Evolutionary conservation across 2,329 filamentous ascomycete species (phyloP).

Genomic region (Alternaria brassicae): DNA sequence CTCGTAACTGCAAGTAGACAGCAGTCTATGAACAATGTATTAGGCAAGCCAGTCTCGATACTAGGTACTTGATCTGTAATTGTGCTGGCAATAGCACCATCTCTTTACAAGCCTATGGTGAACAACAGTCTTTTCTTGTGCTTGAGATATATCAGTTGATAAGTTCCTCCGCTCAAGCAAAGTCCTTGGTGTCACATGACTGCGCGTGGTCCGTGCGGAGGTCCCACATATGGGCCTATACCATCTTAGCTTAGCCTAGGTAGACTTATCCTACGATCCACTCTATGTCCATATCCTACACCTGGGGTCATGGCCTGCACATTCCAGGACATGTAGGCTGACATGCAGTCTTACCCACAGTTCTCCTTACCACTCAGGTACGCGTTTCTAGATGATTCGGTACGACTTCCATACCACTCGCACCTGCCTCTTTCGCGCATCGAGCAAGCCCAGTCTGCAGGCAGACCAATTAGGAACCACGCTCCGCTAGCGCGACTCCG

Average conservation of each 20-base stretch:
- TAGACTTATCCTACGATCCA: no score
- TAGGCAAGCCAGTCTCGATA: background rate
- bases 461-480: conserved; percentile 8
- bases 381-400: conserved; percentile 6
- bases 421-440: conserved; percentile 12
- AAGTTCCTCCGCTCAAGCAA: background rate
- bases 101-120: background rate
- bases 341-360: background rate
- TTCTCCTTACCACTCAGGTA: conserved; percentile 9
- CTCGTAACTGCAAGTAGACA: background rate
- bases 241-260: no score
- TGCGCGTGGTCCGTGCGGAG: no score
- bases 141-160: background rate
- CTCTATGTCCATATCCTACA: no score
- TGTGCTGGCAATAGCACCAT: background rate
- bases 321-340: background rate
- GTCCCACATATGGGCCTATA: no score
- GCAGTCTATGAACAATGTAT: background rate
- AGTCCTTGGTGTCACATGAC: no score
- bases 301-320: no score
- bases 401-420: conserved; percentile 7
- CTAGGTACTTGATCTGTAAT: background rate
- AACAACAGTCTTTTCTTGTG: background rate
- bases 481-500: conserved; percentile 23
- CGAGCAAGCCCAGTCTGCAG: conserved; percentile 6